Conservation (phyloP, 2,329 filamentous ascomycete genomes). For the Monosporascus sp. region DNA sequence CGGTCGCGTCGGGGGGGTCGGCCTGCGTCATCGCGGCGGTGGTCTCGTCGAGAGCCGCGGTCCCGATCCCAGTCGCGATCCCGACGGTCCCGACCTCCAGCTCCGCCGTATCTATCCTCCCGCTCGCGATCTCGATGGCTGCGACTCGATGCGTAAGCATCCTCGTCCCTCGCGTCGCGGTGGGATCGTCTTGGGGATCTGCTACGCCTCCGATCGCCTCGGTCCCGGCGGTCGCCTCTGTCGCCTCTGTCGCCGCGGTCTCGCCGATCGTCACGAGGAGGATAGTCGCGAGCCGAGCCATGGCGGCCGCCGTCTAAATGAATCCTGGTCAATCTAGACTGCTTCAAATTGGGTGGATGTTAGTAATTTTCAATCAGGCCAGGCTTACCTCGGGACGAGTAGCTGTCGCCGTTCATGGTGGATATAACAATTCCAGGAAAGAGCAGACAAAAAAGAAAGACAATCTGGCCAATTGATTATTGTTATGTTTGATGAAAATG, state of each 20-base stretch:
- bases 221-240: constrained; percentile 27
- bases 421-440: constrained; percentile 4
- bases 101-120: constrained; percentile 81
- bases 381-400: constrained; percentile 67
- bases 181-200: constrained; percentile 71
- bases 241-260: constrained; percentile 44
- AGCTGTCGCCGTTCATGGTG: constrained; percentile 81
- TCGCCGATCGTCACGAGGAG: constrained; percentile 38
- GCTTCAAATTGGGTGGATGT: constrained; percentile 4
- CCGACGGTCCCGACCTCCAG: constrained; percentile 42
- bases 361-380: constrained; percentile 6
- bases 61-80: constrained; percentile 64
- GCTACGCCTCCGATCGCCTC: constrained; percentile 60
- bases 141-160: constrained; percentile 81
- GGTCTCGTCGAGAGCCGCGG: constrained; percentile 35
- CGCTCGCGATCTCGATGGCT: constrained; percentile 90
- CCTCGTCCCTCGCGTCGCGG: constrained; percentile 65
- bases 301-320: constrained; percentile 41
- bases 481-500: constrained; percentile 1
- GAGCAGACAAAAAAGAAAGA: constrained; percentile 1
- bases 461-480: constrained; percentile 1
- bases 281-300: constrained; percentile 49
- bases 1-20: constrained; percentile 53
- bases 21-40: constrained; percentile 49
- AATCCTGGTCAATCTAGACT: constrained; percentile 17